Base-by-base conservation (phyloP, 164 flowering plant genomes). In the Vitis rotundifolia region DNA sequence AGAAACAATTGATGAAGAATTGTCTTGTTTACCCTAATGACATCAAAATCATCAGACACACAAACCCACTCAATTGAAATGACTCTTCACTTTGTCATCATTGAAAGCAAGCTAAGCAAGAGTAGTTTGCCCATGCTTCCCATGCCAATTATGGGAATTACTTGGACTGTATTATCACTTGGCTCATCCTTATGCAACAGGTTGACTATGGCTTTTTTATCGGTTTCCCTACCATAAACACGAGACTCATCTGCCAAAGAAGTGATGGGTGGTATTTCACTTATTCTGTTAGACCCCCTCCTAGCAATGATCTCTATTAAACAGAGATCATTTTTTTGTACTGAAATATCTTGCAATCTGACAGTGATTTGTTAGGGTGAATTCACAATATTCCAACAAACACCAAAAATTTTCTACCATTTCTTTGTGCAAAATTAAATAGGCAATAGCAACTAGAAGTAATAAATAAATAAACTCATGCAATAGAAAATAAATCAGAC, bases 41-140 rank as follows among this genome's bases (percentile, higher is more conserved):
- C 64, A 60, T 77, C 68, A 16, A 70, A 77, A 1, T 52, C 72
- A 8, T 73, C 65, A 0, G 77, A 69, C 0, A 77, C 77, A 66
- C 74, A 73, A 37, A 49, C 31, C 76, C 72, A 63, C 9, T 16
- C 53, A 6, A 5, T 74, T 64, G 49, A 74, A 74, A 62, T 61
- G 49, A 22, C 31, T 3, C 50, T 49, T 47, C 18, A 72, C 75
- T 13, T 18, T 49, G 5, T 13, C 37, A 60, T 72, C 66, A 11
- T 59, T 59, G 44, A 37, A 70, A 1, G 26, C 68, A 37, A 61
- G 59, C 37, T 48, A 54, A 44, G 68, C 61, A 16, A 63, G 54
- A 1, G 73, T 56, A 15, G 66, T 70, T 70, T 70, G 2, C 73
- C 73, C 8, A 63, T 55, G 10, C 73, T 68, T 12, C 68, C 68